Conservation (phyloP, 2,329 filamentous ascomycete species). For the Beauveria australis region DNA sequence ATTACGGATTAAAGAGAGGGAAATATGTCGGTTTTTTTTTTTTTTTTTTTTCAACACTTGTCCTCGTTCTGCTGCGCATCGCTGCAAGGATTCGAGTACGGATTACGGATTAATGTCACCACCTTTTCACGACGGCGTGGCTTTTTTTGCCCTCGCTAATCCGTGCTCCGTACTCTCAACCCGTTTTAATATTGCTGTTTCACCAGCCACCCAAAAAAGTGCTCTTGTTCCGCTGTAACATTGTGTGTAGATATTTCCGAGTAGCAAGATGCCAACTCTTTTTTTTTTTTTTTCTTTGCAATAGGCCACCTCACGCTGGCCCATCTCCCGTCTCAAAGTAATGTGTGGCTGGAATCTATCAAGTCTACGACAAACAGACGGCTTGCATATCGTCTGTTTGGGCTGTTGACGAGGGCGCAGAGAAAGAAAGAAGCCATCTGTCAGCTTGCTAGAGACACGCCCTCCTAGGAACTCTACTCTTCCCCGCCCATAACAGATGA, state of each 20-base stretch:
- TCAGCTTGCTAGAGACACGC: not conserved
- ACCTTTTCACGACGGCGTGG: not conserved
- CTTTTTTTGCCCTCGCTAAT: not conserved
- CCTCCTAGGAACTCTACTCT: not conserved
- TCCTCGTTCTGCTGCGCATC: not conserved
- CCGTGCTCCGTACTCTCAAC: not conserved
- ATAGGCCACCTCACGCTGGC: no score
- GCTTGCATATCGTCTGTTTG: no score
- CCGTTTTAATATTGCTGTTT: not conserved
- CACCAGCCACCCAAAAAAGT: not conserved
- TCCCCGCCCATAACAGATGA: no score
- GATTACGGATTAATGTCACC: no score
- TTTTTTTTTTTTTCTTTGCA: no score
- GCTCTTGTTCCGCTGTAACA: no score
- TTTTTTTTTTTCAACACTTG: not conserved
- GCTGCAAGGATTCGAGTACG: slow-evolving; percentile 4
- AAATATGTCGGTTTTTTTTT: not conserved
- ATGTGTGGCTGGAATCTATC: no score
- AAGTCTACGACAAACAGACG: no score
- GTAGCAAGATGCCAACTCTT: no score
- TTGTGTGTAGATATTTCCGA: no score
- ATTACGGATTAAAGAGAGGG: not conserved
- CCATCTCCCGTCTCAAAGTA: no score
- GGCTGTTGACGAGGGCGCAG: not conserved
- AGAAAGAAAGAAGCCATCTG: not conserved